These are phyloP conservation scores for Sordaria brevicollis DNA, from an alignment of 495 filamentous ascomycete genomes.

Conservation along the genomic window DNA sequence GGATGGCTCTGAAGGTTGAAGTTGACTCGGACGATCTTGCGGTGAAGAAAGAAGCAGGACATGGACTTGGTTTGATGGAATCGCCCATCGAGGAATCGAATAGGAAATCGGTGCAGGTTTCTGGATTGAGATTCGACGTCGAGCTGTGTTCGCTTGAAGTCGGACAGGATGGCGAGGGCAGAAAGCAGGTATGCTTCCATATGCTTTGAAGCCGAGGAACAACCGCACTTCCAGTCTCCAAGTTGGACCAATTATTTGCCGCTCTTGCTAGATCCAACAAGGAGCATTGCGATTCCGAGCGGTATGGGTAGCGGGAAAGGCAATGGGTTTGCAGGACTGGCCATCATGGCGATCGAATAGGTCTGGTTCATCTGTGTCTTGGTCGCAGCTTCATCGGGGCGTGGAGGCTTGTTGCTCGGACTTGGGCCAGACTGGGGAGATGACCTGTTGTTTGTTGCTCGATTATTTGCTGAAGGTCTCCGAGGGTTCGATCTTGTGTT, in stretches of 20 bases:
- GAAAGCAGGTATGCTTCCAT: not conserved
- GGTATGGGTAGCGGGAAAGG: constrained; percentile 17
- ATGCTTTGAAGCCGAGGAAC: not conserved
- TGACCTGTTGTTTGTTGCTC: no score
- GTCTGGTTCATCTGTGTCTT: constrained; percentile 20
- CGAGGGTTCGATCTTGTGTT: not conserved
- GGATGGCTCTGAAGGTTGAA: not conserved
- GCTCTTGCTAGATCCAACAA: not conserved
- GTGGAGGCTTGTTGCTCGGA: not conserved
- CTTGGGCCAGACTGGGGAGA: not conserved
- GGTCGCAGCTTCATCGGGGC: constrained; percentile 8
- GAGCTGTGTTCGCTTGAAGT: constrained; percentile 6
- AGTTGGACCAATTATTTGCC: not conserved
- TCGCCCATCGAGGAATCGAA: constrained; percentile 4
- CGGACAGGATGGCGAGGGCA: not conserved
- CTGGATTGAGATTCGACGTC: constrained; percentile 17
- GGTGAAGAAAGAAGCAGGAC: not conserved
- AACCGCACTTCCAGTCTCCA: not conserved
- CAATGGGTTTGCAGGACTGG: constrained; percentile 12
- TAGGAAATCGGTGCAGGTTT: constrained; percentile 3
- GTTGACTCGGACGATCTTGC: not conserved
- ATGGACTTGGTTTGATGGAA: not conserved
- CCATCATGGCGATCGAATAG: constrained; percentile 15
- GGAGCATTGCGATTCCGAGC: constrained; percentile 13
- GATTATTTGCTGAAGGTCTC: not conserved